phyloP scores from a whole-genome alignment of 805 yeast genomes.

The Cyberlindnera mrakii region DNA sequence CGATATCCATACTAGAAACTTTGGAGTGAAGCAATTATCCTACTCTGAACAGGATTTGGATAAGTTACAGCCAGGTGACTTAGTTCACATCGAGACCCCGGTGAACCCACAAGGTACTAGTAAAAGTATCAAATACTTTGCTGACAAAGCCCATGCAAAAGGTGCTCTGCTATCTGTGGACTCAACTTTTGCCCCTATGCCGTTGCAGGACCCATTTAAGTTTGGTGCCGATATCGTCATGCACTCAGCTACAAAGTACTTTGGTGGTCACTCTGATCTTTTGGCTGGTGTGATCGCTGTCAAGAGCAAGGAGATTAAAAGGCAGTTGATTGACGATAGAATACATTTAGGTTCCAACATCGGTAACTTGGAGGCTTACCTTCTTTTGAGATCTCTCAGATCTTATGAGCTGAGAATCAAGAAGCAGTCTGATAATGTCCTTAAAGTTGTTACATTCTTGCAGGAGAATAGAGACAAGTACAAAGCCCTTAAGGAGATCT shows the following conservation, averaged over 20 bases:
- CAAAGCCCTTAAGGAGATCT: constrained; percentile 44
- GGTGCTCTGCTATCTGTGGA: constrained; percentile 76
- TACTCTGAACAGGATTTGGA: constrained; percentile 44
- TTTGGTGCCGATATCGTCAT: constrained; percentile 85
- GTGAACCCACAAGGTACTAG: constrained; percentile 77
- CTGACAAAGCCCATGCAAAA: constrained; percentile 63
- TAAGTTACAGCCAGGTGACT: constrained; percentile 50
- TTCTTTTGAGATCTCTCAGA: constrained; percentile 73
- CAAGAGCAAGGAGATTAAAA: constrained; percentile 43
- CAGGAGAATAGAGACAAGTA: constrained; percentile 41
- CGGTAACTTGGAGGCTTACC: constrained; percentile 69
- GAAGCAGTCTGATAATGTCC: constrained; percentile 60
- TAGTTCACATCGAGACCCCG: constrained; percentile 83
- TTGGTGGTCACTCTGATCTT: constrained; percentile 93
- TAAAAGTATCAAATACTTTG: constrained; percentile 55
- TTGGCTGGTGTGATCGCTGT: constrained; percentile 76
- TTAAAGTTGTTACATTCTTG: constrained; percentile 54
- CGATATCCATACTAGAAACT: constrained; percentile 52
- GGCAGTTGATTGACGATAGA: constrained; percentile 54
- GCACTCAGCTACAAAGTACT: constrained; percentile 91
- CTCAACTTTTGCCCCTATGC: constrained; percentile 93
- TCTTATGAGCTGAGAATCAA: constrained; percentile 69
- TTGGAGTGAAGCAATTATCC: constrained; percentile 45
- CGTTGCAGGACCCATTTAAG: constrained; percentile 72
- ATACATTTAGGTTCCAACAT: constrained; percentile 71